These are phyloP conservation scores for Wickerhamomyces canadensis DNA, from an alignment of 805 yeast genomes.

Conservation along the genomic window DNA sequence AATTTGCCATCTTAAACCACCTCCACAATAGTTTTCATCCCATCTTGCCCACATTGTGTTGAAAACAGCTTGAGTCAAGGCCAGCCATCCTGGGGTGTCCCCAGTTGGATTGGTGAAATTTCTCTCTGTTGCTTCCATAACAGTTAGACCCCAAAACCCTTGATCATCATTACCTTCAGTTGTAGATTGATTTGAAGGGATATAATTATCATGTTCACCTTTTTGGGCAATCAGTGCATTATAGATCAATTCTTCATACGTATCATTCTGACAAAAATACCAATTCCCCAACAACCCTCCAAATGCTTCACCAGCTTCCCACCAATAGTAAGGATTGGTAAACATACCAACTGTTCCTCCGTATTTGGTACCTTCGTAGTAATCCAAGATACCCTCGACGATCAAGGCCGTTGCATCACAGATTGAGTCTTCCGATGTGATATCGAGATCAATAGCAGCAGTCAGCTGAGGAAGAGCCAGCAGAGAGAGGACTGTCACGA, in stretches of 20 bases:
- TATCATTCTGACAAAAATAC: constrained; percentile 62
- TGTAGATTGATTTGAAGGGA: constrained; percentile 55
- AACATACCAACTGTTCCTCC: constrained; percentile 80
- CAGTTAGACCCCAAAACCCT: constrained; percentile 66
- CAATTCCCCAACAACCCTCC: constrained; percentile 65
- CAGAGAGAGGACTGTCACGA: background rate
- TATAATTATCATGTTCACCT: constrained; percentile 46
- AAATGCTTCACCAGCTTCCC: constrained; percentile 89
- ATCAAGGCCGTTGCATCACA: constrained; percentile 51
- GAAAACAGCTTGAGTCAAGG: constrained; percentile 55
- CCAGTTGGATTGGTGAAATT: constrained; percentile 45
- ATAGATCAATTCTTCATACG: constrained; percentile 51
- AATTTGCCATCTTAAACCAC: constrained; percentile 71
- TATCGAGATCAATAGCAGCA: constrained; percentile 30
- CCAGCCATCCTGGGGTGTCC: constrained; percentile 46
- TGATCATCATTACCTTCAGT: constrained; percentile 74
- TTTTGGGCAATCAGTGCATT: constrained; percentile 44
- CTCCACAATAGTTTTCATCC: constrained; percentile 51
- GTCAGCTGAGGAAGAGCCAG: too few species aligned
- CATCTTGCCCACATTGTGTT: constrained; percentile 60
- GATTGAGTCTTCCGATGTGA: constrained; percentile 39
- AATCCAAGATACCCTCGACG: constrained; percentile 62
- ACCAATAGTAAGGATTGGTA: constrained; percentile 68
- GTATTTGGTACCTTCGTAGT: constrained; percentile 53
- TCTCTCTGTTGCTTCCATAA: constrained; percentile 57